A percentile compares a stretch with the other conserved stretches of the same genome.
Conservation (phyloP, 2,329 filamentous ascomycete species). For the Colletotrichum sp. region DNA sequence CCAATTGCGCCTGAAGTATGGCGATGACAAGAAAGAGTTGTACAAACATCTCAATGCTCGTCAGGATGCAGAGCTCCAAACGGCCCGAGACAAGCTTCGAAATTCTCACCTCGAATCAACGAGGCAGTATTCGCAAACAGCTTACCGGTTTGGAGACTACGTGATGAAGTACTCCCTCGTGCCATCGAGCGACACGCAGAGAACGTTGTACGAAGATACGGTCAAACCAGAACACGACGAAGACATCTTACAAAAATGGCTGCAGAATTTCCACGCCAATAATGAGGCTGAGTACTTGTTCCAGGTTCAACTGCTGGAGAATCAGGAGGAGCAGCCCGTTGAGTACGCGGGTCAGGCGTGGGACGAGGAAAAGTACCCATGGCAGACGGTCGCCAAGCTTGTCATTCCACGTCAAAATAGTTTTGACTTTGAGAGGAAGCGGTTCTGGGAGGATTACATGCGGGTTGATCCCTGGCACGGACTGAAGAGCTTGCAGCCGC, state of each 20-base stretch:
- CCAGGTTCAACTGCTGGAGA: neutral
- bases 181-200: neutral
- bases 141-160: neutral
- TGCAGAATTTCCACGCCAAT: neutral
- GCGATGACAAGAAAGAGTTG: neutral
- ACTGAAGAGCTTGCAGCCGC: constrained; percentile 38
- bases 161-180: neutral
- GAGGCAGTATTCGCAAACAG: neutral
- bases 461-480: constrained; percentile 47
- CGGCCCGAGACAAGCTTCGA: constrained; percentile 39
- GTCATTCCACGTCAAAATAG: constrained; percentile 28
- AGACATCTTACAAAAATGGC: neutral
- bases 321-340: neutral
- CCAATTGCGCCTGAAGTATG: neutral
- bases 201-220: neutral
- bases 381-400: neutral
- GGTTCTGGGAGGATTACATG: constrained; percentile 49
- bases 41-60: neutral
- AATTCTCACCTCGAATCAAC: constrained; percentile 40
- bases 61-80: constrained; percentile 31
- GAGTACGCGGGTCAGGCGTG: neutral
- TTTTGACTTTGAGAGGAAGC: constrained; percentile 42
- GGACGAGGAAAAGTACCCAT: neutral
- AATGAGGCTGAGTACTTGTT: neutral
- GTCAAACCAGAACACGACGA: neutral